phyloP scores from a whole-genome alignment of 1,139 yeast genomes.

The Geotrichum carabidarum region DNA sequence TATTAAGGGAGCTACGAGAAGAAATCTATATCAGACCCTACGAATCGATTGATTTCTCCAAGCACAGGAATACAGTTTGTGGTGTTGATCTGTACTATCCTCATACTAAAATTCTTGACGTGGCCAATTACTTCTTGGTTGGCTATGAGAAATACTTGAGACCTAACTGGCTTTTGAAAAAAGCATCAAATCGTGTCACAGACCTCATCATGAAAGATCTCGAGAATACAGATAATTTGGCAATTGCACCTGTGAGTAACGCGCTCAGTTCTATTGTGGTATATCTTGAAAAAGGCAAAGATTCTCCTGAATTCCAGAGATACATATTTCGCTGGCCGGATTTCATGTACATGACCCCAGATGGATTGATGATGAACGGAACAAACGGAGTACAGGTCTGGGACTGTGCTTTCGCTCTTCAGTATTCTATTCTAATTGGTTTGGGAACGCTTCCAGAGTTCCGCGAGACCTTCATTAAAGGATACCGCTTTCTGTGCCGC shows the following conservation, averaged over 20 bases:
- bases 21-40: slow-evolving; percentile 72
- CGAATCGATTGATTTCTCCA: slow-evolving; percentile 59
- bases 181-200: slow-evolving; percentile 51
- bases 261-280: slow-evolving; percentile 78
- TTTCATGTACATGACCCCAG: slow-evolving; percentile 75
- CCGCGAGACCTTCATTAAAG: slow-evolving; percentile 54
- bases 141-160: slow-evolving; percentile 64
- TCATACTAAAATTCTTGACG: slow-evolving; percentile 63
- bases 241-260: slow-evolving; percentile 92
- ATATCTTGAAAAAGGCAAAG: slow-evolving; percentile 60
- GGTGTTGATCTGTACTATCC: slow-evolving; percentile 93
- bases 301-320: slow-evolving; percentile 56
- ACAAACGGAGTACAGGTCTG: slow-evolving; percentile 97
- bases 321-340: slow-evolving; percentile 65
- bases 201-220: slow-evolving; percentile 70
- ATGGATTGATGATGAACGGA: slow-evolving; percentile 92
- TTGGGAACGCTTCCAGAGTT: slow-evolving; percentile 66
- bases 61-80: slow-evolving; percentile 78
- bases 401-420: slow-evolving; percentile 91
- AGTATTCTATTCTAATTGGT: slow-evolving; percentile 76
- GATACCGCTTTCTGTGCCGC: slow-evolving; percentile 66
- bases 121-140: slow-evolving; percentile 56
- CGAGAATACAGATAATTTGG: slow-evolving; percentile 69
- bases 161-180: slow-evolving; percentile 64
- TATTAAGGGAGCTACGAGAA: slow-evolving; percentile 57